Conservation (phyloP, 2,329 filamentous ascomycete species). For the Aspergillus sp. region DNA sequence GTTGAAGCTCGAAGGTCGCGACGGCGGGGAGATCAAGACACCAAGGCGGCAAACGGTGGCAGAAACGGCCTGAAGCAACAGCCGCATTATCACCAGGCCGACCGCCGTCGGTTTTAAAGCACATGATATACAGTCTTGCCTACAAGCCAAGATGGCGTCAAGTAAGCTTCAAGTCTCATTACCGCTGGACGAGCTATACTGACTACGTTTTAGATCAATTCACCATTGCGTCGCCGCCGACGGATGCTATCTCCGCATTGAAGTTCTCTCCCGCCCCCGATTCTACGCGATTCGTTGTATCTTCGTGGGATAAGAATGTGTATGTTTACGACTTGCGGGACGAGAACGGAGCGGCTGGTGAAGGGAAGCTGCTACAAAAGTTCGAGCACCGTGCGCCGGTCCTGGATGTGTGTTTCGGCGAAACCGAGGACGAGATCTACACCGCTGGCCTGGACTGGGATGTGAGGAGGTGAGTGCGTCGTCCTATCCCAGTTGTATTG, state of each 20-base stretch:
- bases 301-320: slow-evolving; percentile 90
- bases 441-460: slow-evolving; percentile 83
- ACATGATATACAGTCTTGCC: slow-evolving; percentile 5
- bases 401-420: slow-evolving; percentile 87
- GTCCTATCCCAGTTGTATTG: not conserved
- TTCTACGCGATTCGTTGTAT: slow-evolving; percentile 78
- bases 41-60: slow-evolving; percentile 29
- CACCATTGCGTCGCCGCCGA: slow-evolving; percentile 77
- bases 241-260: slow-evolving; percentile 82
- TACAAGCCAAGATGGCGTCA: slow-evolving; percentile 39
- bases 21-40: slow-evolving; percentile 24
- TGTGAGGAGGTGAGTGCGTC: slow-evolving; percentile 66
- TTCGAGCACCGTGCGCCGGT: slow-evolving; percentile 83
- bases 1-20: slow-evolving; percentile 1
- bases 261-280: slow-evolving; percentile 77
- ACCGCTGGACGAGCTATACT: not conserved
- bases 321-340: slow-evolving; percentile 78
- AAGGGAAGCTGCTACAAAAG: slow-evolving; percentile 66
- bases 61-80: slow-evolving; percentile 30
- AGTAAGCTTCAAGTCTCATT: slow-evolving; percentile 31
- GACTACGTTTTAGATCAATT: slow-evolving; percentile 60
- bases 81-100: slow-evolving; percentile 24
- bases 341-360: slow-evolving; percentile 54
- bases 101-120: slow-evolving; percentile 21
- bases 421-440: slow-evolving; percentile 78